Evolutionary conservation across 106 monocot genomes (phyloP), one percentile per base, ranked within the genome.

Genomic region (Dendrobium chrysotoxum): DNA sequence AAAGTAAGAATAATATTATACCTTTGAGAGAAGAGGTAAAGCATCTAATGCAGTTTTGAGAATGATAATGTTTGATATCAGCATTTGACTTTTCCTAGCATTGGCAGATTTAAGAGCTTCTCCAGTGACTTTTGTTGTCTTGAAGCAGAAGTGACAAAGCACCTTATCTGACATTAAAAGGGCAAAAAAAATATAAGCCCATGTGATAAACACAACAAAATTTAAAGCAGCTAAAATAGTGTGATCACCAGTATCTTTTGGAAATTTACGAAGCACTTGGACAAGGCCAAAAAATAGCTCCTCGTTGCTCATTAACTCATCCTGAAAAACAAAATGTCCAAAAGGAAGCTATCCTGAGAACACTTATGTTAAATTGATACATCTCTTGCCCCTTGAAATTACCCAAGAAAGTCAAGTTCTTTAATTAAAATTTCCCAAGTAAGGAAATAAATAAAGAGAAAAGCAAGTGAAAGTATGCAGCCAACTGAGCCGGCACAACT

Each of bases 261-360:
- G 99, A 86, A 99, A 99, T 85, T 99, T 99, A 20, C 95, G 92
- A 54, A 99, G 95, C 75, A 88, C 87, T 64, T 99, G 99, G 17
- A 91, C 85, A 46, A 99, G 85, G n/a, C 99, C 99, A 91, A 99
- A 99, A 77, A 95, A 99, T 71, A 99, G 81, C 70, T 93, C 99
- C 82, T 93, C 99, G 47, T 95, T 99, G 83, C 84, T 90, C 93
- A 91, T 91, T 53, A 95, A 68, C 80, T 99, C 99, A 80, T 93
- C 99, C 99, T 99, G 61, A 83, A 78, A 82, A 83, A 41, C n/a
- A 30, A 64, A 28, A 20, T 28, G 5, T 0, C 31, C 1, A 35
- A 67, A 38, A 42, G 61, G 18, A 40, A 70, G 5, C 61, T 57
- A 21, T 16, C 21, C 9, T 76, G 21, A 7, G 3, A 40, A 28